phyloP scores from a whole-genome alignment of 805 yeast species.

The Yamadazyma sp. region DNA sequence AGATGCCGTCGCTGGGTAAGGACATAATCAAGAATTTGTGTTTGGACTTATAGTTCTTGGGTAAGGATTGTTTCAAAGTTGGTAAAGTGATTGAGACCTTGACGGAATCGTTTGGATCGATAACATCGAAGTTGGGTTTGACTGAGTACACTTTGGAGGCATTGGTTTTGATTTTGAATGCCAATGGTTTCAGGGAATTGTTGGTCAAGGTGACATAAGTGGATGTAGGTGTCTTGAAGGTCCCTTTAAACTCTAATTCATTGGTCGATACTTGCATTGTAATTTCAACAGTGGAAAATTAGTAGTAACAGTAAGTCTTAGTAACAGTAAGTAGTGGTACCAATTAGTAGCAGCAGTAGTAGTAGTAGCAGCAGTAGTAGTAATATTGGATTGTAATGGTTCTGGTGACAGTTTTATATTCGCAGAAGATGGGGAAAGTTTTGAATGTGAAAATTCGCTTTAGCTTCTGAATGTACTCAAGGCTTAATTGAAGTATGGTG shows the following conservation, averaged over 20 bases:
- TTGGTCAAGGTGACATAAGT: conserved; percentile 55
- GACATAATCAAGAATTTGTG: conserved; percentile 91
- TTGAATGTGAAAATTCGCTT: neutral
- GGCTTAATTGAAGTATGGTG: no score
- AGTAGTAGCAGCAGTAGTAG: no score
- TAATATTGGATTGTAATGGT: no score
- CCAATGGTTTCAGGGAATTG: conserved; percentile 55
- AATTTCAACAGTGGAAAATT: no score
- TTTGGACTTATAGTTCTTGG: conserved; percentile 70
- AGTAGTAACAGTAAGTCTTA: no score
- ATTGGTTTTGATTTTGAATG: conserved; percentile 96
- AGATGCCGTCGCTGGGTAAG: conserved; percentile 66
- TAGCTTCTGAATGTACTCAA: no score
- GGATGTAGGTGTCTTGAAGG: conserved; percentile 69
- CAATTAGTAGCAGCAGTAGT: no score
- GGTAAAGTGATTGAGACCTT: conserved; percentile 82
- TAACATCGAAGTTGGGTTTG: conserved; percentile 85
- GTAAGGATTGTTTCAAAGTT: conserved; percentile 73
- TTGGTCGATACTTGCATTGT: conserved; percentile 13
- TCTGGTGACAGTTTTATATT: neutral
- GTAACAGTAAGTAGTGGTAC: no score
- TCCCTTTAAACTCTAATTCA: conserved; percentile 44
- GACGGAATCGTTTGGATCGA: conserved; percentile 68
- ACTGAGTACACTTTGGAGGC: conserved; percentile 95
- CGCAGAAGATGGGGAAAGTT: neutral